Conservation (phyloP, 768 basidiomycete species). For the Naematelia encephala region DNA sequence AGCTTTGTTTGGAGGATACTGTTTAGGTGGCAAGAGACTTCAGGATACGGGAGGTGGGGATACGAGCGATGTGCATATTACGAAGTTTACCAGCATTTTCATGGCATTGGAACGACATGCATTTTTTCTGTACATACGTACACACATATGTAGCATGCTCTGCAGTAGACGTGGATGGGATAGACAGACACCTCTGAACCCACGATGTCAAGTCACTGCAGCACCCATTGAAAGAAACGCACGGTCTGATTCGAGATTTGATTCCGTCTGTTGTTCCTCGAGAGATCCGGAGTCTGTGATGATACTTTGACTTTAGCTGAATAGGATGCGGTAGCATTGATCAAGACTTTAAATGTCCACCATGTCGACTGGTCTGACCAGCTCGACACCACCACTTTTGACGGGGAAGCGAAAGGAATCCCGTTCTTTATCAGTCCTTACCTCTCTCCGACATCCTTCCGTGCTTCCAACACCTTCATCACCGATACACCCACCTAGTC, state of each 20-base stretch:
- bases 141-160: neutral
- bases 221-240: too few species aligned
- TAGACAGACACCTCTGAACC: too few species aligned
- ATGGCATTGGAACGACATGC: neutral
- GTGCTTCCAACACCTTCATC: neutral
- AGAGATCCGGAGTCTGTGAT: neutral
- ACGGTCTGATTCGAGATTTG: neutral
- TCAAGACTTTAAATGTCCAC: neutral
- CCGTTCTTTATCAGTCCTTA: neutral
- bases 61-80: neutral
- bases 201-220: too few species aligned
- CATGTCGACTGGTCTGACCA: neutral
- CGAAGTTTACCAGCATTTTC: neutral
- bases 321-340: neutral
- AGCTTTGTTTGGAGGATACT: conserved; percentile 77
- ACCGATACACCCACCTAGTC: neutral
- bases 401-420: neutral
- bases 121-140: neutral
- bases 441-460: neutral
- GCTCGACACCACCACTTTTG: neutral
- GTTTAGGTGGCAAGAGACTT: conserved; percentile 22
- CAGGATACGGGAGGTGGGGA: too few species aligned
- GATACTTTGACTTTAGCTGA: too few species aligned
- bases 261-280: neutral
- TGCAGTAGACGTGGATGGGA: too few species aligned